Conservation (phyloP, 345 rosid genomes). For the Ailanthus altissimus region DNA sequence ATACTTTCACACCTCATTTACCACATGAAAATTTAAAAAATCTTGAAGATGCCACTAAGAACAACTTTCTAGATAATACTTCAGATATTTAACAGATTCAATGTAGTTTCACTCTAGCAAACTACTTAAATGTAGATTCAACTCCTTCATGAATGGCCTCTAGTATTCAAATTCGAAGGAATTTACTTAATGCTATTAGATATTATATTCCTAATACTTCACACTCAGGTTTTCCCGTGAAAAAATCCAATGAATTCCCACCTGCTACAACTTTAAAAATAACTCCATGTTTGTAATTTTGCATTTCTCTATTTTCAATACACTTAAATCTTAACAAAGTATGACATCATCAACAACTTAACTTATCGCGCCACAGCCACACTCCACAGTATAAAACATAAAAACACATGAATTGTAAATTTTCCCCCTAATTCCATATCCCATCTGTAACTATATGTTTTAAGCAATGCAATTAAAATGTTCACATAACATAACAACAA, state of each 20-base stretch:
- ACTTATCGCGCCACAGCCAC: not conserved
- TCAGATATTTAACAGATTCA: not conserved
- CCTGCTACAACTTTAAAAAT: not conserved
- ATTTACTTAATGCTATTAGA: conserved; percentile 3
- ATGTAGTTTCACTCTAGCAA: not conserved
- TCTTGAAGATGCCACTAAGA: not conserved
- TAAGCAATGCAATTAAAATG: not conserved
- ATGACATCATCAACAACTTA: not conserved
- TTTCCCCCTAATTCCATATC: not conserved
- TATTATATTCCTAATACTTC: not conserved
- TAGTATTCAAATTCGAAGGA: conserved; percentile 13
- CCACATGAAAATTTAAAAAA: not conserved
- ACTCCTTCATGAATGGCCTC: not conserved
- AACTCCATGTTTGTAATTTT: not conserved
- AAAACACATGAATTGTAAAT: conserved; percentile 1
- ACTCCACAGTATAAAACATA: not conserved
- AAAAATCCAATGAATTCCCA: not conserved
- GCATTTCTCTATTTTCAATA: not conserved
- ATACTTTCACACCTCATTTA: not conserved
- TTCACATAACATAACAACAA: not conserved
- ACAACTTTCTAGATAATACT: not conserved
- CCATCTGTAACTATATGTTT: not conserved
- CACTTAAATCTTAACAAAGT: not conserved
- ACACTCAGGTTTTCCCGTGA: not conserved
- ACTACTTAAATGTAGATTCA: conserved; percentile 1